These are phyloP conservation scores for Polychaeton citri DNA, from an alignment of 2,329 filamentous ascomycete species.

Conservation along the genomic window DNA sequence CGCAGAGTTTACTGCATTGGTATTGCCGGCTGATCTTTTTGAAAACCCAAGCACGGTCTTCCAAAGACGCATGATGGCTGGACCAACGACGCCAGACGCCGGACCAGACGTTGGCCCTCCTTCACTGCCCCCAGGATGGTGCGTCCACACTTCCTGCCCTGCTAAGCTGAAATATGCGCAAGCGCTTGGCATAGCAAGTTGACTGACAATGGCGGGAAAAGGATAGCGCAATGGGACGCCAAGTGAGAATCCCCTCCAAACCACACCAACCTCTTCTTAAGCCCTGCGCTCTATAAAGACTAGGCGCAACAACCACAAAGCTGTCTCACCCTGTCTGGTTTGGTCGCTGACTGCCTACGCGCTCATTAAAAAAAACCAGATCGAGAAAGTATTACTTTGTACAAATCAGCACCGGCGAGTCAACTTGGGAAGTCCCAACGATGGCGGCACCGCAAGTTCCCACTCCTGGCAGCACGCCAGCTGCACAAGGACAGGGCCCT, in stretches of 20 bases:
- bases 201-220: slow-evolving; percentile 20
- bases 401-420: slow-evolving; percentile 27
- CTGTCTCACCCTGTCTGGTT: no score
- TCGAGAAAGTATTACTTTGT: slow-evolving; percentile 30
- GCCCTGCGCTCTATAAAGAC: no score
- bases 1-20: no score
- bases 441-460: slow-evolving; percentile 25
- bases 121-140: slow-evolving; percentile 26
- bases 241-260: no score
- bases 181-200: slow-evolving; percentile 12
- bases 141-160: slow-evolving; percentile 10
- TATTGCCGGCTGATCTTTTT: no score
- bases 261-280: no score
- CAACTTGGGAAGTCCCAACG: slow-evolving; percentile 27
- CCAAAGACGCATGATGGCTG: no score
- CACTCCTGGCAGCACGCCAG: slow-evolving; percentile 23
- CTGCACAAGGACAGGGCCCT: slow-evolving; percentile 18
- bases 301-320: no score
- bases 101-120: slow-evolving; percentile 26
- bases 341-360: no score
- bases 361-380: no score
- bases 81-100: slow-evolving; percentile 22
- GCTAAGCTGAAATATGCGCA: no score
- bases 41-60: no score
- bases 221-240: slow-evolving; percentile 29